These are phyloP conservation scores for Exophiala aquamarina DNA, from an alignment of 2,329 filamentous ascomycete genomes.

Conservation along the genomic window DNA sequence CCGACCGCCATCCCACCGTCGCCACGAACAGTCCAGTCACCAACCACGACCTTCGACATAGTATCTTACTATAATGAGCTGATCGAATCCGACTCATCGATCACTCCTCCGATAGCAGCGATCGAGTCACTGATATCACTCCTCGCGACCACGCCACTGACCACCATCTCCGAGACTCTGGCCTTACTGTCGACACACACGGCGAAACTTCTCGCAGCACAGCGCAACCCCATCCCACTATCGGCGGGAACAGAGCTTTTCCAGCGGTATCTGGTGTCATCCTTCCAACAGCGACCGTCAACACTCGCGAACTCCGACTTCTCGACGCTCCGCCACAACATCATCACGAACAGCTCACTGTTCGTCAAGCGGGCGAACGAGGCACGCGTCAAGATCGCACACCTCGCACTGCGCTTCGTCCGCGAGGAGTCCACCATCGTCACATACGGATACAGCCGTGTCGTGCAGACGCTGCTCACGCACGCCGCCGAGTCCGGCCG, in stretches of 20 bases:
- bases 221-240: slow-evolving; percentile 86
- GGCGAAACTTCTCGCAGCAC: slow-evolving; percentile 70
- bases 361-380: slow-evolving; percentile 78
- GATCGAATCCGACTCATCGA: slow-evolving; percentile 69
- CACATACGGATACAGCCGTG: slow-evolving; percentile 83
- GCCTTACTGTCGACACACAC: slow-evolving; percentile 79
- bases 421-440: slow-evolving; percentile 78
- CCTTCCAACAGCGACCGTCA: slow-evolving; percentile 55
- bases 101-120: slow-evolving; percentile 94
- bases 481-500: slow-evolving; percentile 53
- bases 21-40: slow-evolving; percentile 9
- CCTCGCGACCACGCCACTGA: slow-evolving; percentile 74
- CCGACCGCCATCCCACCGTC: slow-evolving; percentile 9
- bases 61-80: slow-evolving; percentile 66
- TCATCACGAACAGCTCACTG: slow-evolving; percentile 79
- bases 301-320: slow-evolving; percentile 62
- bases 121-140: slow-evolving; percentile 89
- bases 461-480: slow-evolving; percentile 74
- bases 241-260: slow-evolving; percentile 95
- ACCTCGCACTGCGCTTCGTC: slow-evolving; percentile 75
- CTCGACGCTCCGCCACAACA: slow-evolving; percentile 76
- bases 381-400: slow-evolving; percentile 79
- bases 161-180: slow-evolving; percentile 91
- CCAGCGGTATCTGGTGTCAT: slow-evolving; percentile 86
- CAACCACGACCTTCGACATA: slow-evolving; percentile 45